These are phyloP conservation scores for Cunninghamia lanceolata DNA, from an alignment of 75 land plant species.

Conservation along the genomic window DNA sequence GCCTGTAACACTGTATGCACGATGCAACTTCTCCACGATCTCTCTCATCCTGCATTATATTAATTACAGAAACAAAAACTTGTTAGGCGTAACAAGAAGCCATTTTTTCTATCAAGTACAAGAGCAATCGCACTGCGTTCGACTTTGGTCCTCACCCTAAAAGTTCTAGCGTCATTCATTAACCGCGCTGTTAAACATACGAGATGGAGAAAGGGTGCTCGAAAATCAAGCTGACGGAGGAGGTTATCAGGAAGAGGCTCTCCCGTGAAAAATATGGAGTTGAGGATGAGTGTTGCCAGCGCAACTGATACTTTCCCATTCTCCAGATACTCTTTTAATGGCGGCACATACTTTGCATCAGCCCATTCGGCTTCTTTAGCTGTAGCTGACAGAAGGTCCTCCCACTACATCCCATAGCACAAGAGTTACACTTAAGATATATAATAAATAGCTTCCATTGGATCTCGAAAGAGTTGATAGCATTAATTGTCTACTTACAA, in stretches of 20 bases:
- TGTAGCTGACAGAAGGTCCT: constrained; percentile 20
- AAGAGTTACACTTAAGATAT: too few species aligned
- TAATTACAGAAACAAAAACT: too few species aligned
- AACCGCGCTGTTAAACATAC: background rate
- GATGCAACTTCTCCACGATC: constrained; percentile 18
- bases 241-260: constrained; percentile 9
- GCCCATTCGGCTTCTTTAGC: constrained; percentile 58
- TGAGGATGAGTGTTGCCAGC: background rate
- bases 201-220: constrained; percentile 7
- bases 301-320: constrained; percentile 34
- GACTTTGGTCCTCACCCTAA: background rate
- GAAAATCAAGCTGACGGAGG: constrained; percentile 13
- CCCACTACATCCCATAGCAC: constrained; percentile 25
- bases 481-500: too few species aligned
- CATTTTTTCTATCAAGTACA: too few species aligned
- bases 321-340: constrained; percentile 42
- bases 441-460: too few species aligned
- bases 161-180: background rate
- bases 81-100: too few species aligned
- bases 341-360: constrained; percentile 27
- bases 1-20: constrained; percentile 28
- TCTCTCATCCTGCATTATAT: constrained; percentile 15
- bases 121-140: too few species aligned
- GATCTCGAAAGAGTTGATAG: too few species aligned
- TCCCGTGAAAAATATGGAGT: constrained; percentile 21